Base-by-base conservation (phyloP, 441 rosid genomes). In the Manihot esculenta region DNA sequence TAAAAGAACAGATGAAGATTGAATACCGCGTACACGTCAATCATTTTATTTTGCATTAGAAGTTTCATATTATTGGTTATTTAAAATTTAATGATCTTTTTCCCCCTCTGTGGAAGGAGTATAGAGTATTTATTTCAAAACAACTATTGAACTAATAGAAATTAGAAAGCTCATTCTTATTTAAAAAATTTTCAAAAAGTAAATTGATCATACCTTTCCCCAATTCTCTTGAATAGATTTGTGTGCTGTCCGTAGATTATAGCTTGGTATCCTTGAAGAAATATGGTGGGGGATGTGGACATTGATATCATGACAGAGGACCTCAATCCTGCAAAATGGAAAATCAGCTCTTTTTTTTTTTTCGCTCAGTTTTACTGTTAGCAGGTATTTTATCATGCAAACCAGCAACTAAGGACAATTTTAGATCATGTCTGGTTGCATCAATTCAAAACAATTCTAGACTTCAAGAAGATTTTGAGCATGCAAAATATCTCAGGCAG, bases 241-340 rank as follows among this genome's bases (percentile, higher is more conserved):
- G 41, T 93, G 94, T 72, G 98, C 98, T 59, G 87, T 86, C 26
- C 82, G 87, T 47, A 93, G 87, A 73, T 89, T 91, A 76, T 91
- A 94, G 76, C 96, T 91, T 0, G 96, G 90, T 77, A 93, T 94
- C 72, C 90, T 88, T 18, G 97, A 74, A 69, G 92, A 89, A 62
- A 91, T 70, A 68, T 91, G 99, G 76, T 91, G 99, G 0, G 97
- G 93, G 45, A 91, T 85, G 81, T 94, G 99, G 33, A 94, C 94
- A 65, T 90, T 91, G 66, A 94, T 94, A 72, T 88, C 82, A 72
- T 90, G 97, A 82, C 98, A 93, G 17, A 93, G 92, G 66, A 89
- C 78, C 80, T 94, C 97, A 77, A 94, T 79, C 97, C 99, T 91
- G 85, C 67, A 64, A 67, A 75, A 62, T 62, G 35, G 64, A 74